Evolutionary conservation across 371 early-diverging fungal genomes (phyloP).

Genomic region (Rhizopus arrhizus): DNA sequence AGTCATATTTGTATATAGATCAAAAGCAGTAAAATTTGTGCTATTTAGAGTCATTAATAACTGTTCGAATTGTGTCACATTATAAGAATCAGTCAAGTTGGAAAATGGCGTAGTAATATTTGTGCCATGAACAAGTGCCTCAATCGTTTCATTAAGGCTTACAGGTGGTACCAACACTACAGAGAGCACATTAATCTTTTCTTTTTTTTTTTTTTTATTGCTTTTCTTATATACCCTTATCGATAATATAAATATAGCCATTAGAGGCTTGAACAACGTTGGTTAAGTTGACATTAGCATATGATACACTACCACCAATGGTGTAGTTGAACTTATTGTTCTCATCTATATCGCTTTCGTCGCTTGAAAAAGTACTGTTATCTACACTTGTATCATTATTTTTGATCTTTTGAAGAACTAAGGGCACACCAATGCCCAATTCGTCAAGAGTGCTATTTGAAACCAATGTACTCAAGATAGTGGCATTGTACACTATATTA

Average conservation of each 20-base stretch:
- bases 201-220: no score
- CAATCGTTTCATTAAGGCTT: constrained; percentile 18
- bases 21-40: constrained; percentile 11
- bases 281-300: constrained; percentile 27
- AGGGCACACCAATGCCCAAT: constrained; percentile 22
- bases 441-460: constrained; percentile 30
- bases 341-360: background rate
- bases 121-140: constrained; percentile 13
- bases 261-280: constrained; percentile 32
- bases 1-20: constrained; percentile 1
- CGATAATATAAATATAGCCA: constrained; percentile 42
- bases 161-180: constrained; percentile 36
- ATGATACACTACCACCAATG: constrained; percentile 18
- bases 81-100: background rate
- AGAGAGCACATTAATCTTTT: no score
- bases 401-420: constrained; percentile 27
- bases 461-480: constrained; percentile 24
- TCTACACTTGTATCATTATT: background rate
- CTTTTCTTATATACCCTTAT: constrained; percentile 25
- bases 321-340: constrained; percentile 8
- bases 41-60: constrained; percentile 15
- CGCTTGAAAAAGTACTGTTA: background rate
- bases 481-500: background rate
- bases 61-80: constrained; percentile 4
- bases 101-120: background rate